Evolutionary conservation across 2,329 filamentous ascomycete species (phyloP).

Genomic region (Paecilomyces formosus): DNA sequence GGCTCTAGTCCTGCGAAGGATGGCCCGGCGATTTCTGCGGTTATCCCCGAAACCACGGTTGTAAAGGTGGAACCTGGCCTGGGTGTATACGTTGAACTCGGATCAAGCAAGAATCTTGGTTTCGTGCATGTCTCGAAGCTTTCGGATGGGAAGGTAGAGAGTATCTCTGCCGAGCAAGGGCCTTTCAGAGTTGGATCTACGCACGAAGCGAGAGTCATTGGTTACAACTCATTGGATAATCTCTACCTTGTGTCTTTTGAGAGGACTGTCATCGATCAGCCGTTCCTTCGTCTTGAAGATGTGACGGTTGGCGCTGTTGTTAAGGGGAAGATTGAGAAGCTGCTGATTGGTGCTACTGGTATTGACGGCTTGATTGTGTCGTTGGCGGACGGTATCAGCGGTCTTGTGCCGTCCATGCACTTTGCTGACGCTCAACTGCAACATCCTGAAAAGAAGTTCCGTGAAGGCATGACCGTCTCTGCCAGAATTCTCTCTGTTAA

Average conservation of each 20-base stretch:
- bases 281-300: constrained; percentile 87
- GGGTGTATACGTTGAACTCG: constrained; percentile 72
- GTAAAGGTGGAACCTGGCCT: constrained; percentile 70
- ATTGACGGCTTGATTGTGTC: constrained; percentile 75
- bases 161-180: constrained; percentile 67
- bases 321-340: constrained; percentile 74
- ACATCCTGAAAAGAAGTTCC: constrained; percentile 94
- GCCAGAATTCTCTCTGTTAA: constrained; percentile 79
- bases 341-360: constrained; percentile 71
- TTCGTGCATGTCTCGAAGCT: constrained; percentile 94
- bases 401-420: constrained; percentile 82
- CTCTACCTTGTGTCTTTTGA: constrained; percentile 81
- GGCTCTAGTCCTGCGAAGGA: constrained; percentile 38
- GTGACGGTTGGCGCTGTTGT: constrained; percentile 73
- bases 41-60: constrained; percentile 70
- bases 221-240: constrained; percentile 82
- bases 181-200: constrained; percentile 69
- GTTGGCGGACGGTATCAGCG: constrained; percentile 77
- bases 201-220: constrained; percentile 74
- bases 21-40: constrained; percentile 51
- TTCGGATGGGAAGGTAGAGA: constrained; percentile 82
- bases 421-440: constrained; percentile 80
- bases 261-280: constrained; percentile 71
- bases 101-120: constrained; percentile 58
- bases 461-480: constrained; percentile 76